Conservation (phyloP, 805 yeast genomes). For the Monosporozyma unispora region DNA sequence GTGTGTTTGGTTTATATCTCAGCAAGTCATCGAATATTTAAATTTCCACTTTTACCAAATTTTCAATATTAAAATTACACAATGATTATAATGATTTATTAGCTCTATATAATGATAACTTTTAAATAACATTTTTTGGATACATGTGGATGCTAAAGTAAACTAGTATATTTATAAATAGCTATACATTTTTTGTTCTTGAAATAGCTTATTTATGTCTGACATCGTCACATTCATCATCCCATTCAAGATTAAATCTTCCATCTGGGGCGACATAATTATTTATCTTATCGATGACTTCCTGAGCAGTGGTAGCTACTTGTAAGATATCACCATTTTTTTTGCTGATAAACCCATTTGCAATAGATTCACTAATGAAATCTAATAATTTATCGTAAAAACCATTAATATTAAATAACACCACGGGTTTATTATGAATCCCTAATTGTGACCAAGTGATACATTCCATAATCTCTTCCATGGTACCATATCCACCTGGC, state of each 20-base stretch:
- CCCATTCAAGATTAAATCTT: conserved; percentile 67
- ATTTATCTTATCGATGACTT: conserved; percentile 54
- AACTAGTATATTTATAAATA: no score
- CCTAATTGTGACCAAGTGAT: conserved; percentile 88
- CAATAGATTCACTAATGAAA: conserved; percentile 52
- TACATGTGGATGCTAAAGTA: no score
- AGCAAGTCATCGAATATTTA: not conserved
- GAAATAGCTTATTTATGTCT: not conserved
- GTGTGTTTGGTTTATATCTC: no score
- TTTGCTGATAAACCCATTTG: conserved; percentile 57
- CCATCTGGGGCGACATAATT: conserved; percentile 62
- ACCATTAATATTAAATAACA: conserved; percentile 69
- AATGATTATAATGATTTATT: not conserved
- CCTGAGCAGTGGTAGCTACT: conserved; percentile 60
- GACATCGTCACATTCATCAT: conserved; percentile 17
- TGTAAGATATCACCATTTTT: conserved; percentile 60
- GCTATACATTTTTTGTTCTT: no score
- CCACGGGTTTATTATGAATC: conserved; percentile 74
- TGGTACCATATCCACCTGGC: conserved; percentile 89
- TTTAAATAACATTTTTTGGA: no score
- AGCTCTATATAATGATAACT: no score
- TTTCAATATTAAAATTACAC: not conserved
- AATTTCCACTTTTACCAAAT: not conserved
- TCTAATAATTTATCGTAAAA: conserved; percentile 62
- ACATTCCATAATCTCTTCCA: conserved; percentile 84